Base-by-base conservation (phyloP, 495 filamentous ascomycete species). In the Aspergillus incahuasiensis region DNA sequence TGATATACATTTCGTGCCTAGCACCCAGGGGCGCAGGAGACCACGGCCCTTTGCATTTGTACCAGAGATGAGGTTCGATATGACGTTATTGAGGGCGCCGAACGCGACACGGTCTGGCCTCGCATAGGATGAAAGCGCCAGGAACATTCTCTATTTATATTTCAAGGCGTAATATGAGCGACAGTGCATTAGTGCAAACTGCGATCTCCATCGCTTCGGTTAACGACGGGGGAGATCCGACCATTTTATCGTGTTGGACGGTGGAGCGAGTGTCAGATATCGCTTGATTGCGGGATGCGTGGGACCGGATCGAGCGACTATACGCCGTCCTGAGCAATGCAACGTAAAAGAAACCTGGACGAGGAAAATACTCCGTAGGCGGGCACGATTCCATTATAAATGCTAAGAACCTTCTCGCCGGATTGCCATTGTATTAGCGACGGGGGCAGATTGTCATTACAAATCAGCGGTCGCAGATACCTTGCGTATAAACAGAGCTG, bases 291-390 rank as follows among this genome's bases (percentile, higher is more conserved):
- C 25, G 55, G 50, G 50, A 46, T 34, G 55, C 55, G 48, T 52
- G 55, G 48, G 20, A 50, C 49, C 38, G 32, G 25, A 19, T 34
- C 30, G 30, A 16, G 13, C 16, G 7, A 43, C 49, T 18, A n/a
- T 20, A 42, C 34, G 35, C 38, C 21, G 46, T 57, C 50, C 21
- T 34, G 56, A 16, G 51, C 19, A 11, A 52, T 50, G 54, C 54
- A 50, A 57, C 45, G 54, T 57, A 61, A 61, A 47, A 42, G 41
- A 57, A 61, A 49, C 35, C 22, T 16, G 40, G 41, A 32, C 34
- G 22, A 43, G 52, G 51, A 35, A 44, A 51, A 25, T 51, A 45
- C 20, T 16, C 45, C 30, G 20, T 8, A n/a, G 38, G 28, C 46
- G 15, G 9, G 22, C 35, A 18, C 25, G 13, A 20, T 20, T 38